Percentiles rank a stretch among this genome's conserved stretches.
phyloP scores from a whole-genome alignment of 2,329 filamentous ascomycete species.

The Alternaria ventricosa region DNA sequence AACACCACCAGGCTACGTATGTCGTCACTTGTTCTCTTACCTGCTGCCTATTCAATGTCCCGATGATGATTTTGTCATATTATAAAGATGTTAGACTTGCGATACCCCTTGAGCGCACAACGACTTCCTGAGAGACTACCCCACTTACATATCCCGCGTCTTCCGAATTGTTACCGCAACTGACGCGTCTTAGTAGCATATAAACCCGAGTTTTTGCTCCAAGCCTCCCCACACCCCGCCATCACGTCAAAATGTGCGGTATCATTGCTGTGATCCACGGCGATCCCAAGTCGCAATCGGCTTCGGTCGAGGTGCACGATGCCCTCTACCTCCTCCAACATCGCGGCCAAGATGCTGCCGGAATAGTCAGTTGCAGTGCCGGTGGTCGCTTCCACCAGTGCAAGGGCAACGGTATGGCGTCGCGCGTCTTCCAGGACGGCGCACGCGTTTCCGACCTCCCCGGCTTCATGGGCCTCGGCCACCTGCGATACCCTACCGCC shows the following conservation, averaged over 20 bases:
- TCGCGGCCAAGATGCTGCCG: conserved; percentile 86
- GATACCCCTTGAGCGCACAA: conserved; percentile 46
- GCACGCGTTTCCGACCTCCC: conserved; percentile 75
- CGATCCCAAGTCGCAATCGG: conserved; percentile 48
- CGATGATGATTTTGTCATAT: conserved; percentile 46
- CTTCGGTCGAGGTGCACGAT: conserved; percentile 55
- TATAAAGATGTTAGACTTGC: conserved; percentile 52
- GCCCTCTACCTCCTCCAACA: conserved; percentile 54
- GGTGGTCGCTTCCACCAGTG: conserved; percentile 85
- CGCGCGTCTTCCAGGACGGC: conserved; percentile 84
- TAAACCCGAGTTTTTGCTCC: not conserved
- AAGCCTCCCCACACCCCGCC: not conserved
- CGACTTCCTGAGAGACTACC: conserved; percentile 44
- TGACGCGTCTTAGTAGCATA: conserved; percentile 27
- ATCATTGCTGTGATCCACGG: conserved; percentile 59
- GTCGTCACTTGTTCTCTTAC: conserved; percentile 1
- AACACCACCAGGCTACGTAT: conserved; percentile 19
- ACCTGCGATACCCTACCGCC: conserved; percentile 88
- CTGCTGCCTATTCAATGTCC: conserved; percentile 2
- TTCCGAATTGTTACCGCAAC: conserved; percentile 20
- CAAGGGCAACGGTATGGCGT: conserved; percentile 89
- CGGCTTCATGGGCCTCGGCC: conserved; percentile 85
- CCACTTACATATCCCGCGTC: conserved; percentile 25
- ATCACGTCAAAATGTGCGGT: conserved; percentile 54
- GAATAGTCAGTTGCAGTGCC: conserved; percentile 76